Base-by-base conservation (phyloP, 2,329 filamentous ascomycete genomes). In the Penicillium occitanis region DNA sequence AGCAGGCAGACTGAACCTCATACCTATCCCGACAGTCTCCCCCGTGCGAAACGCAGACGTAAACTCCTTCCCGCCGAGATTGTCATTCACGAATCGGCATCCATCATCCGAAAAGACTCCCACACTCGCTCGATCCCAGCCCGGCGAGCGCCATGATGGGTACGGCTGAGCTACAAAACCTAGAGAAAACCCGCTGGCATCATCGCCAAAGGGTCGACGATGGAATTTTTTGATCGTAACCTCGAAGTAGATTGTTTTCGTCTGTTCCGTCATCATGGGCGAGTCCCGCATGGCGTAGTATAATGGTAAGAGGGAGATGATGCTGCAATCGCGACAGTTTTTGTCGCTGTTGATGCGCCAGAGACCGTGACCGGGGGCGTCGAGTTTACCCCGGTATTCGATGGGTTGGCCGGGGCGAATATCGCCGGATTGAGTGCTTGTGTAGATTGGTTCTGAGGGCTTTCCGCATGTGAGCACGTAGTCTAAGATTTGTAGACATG, bases 61-160 rank as follows among this genome's bases (percentile, higher is more conserved):
- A 68, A 89, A 89, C 65, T 87, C 84, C 25, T 79, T 78, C 0
- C 87, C 87, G 11, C 87, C 87, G 74, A 79, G 86, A 0, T 83
- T 82, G 71, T 89, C 85, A 72, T 89, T 88, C 37, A 89, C 84
- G 69, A 88, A 90, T 46, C 85, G 81, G 33, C 85, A 81, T 1
- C 87, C 87, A 72, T 90, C 87, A 70, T 89, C 87, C 5, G 85
- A 84, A 70, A 89, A 87, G 6, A 90, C 84, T 1, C 81, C 87
- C 2, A 89, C 73, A 67, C 85, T 86, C 1, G 83, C 87, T 53
- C 87, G 80, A 71, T 89, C 85, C 87, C 87, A 89, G 1, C 87
- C 87, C 0, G 87, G 87, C 7, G 88, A 82, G 22, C 87, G 80
- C 80, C 85, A 89, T 0, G 84, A 80, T 0, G 87, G 87, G 71